Evolutionary conservation across 768 basidiomycete genomes (phyloP), one percentile per base, ranked within the genome.

Genomic region (Auricularia auricula-judae): DNA sequence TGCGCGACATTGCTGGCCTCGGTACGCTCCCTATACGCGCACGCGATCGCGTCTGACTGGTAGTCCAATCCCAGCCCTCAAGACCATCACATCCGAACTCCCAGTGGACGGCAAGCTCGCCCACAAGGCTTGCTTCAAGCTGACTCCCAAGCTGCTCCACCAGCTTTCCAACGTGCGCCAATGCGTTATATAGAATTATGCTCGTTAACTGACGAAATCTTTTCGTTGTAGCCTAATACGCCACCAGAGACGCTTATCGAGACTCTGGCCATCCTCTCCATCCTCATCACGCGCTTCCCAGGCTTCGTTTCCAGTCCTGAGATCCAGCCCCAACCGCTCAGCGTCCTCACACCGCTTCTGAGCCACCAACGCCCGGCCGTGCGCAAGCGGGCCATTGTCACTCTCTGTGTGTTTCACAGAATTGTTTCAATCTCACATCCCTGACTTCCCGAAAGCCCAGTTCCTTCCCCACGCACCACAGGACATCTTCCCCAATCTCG

Each of bases 61-160:
- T 14, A 42, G 39, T 8, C 21, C 65, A 35, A 29, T 63, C 43
- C 16, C 69, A 95, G 96, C 93, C 3, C 79, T 99, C 65, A 98
- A 98, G 77, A 96, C 93, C 3, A 94, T 98, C 68, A 93, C 94
- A 3, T 83, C 88, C 18, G 94, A 98, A 75, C 80, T 98, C 61
- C 90, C 91, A 8, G 83, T 85, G 4, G 89, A 90, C 67, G 87
- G 89, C 62, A 87, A 85, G 70, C 86, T 95, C 64, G 88, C 89
- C 0, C 79, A 80, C 1, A 86, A 86, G 51, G 89, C 89, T 39
- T 93, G 92, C 70, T 84, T 85, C 54, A 93, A 89, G 76, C 78
- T 98, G 61, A 86, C 89, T 1, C 89, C 93, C 7, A 90, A 89
- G 72, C 79, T 97, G 5, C 81, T 98, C 11, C 80, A 76, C 2